Conservation (phyloP, 345 rosid species). For the Populus tremula region DNA sequence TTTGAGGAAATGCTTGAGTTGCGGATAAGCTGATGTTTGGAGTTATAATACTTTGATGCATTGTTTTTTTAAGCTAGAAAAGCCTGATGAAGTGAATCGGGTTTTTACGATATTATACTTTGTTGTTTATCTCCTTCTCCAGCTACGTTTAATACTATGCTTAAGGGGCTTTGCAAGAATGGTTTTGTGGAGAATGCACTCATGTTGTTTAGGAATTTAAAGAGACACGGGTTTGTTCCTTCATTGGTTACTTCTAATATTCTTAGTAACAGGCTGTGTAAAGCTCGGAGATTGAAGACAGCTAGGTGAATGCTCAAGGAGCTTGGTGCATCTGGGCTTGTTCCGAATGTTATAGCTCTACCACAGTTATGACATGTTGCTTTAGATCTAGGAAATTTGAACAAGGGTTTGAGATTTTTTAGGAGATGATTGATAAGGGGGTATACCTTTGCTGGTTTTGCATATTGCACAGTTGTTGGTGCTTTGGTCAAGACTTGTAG, state of each 20-base stretch:
- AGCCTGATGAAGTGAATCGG: slow-evolving; percentile 57
- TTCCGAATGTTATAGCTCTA: slow-evolving; percentile 72
- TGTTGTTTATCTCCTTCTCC: slow-evolving; percentile 36
- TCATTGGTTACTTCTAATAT: slow-evolving; percentile 60
- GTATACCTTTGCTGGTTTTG: slow-evolving; percentile 74
- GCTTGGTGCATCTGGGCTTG: slow-evolving; percentile 44
- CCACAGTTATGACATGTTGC: slow-evolving; percentile 63
- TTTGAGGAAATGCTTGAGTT: slow-evolving; percentile 77
- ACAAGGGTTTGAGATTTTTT: slow-evolving; percentile 58
- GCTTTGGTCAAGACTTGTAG: slow-evolving; percentile 66
- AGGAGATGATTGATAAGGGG: slow-evolving; percentile 66
- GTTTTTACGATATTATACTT: slow-evolving; percentile 47
- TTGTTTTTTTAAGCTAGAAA: slow-evolving; percentile 62
- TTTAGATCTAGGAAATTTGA: slow-evolving; percentile 51
- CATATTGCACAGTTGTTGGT: slow-evolving; percentile 56
- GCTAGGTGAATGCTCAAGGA: slow-evolving; percentile 63
- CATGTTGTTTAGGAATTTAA: slow-evolving; percentile 48
- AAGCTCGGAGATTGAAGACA: slow-evolving; percentile 40
- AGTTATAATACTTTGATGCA: slow-evolving; percentile 82
- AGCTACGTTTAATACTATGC: slow-evolving; percentile 61
- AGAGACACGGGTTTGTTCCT: slow-evolving; percentile 56
- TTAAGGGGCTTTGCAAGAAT: slow-evolving; percentile 77
- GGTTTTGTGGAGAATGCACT: slow-evolving; percentile 53
- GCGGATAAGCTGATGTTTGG: slow-evolving; percentile 74
- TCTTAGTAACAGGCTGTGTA: slow-evolving; percentile 75